Evolutionary conservation across 2,329 filamentous ascomycete genomes (phyloP), one percentile per base, ranked within the genome.

Genomic region (Neonectria ditissima): DNA sequence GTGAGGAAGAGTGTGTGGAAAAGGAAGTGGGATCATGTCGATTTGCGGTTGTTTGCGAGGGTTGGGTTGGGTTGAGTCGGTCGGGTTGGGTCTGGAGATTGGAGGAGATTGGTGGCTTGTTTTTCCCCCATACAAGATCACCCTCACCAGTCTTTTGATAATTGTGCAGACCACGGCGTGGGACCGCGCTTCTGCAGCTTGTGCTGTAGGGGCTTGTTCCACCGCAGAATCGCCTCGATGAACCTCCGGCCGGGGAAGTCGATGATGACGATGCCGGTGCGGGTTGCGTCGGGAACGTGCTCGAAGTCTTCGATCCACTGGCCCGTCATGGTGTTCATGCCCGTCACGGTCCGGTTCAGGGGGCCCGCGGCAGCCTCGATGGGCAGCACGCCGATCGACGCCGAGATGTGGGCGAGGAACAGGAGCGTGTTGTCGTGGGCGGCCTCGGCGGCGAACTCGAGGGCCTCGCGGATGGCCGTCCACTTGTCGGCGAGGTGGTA

Each of bases 271-370:
- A 85, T 74, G 11, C 83, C 83, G 1, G 81, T 79, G 24, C 79
- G 74, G 9, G 75, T 74, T 4, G 70, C 73, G 4, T 70, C 73
- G 5, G 68, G 59, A 9, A 67, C 69, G 6, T 69, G 59, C 22
- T 71, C 70, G 32, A 71, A 74, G 41, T 78, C 73, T 32, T 75
- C 71, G 39, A 84, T 74, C 79, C 80, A 84, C 65, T 74, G 73
- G 32, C 82, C 82, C 34, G 82, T 83, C 74, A 80, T 78, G 66
- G 84, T 82, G 59, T 85, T 85, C 77, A 85, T 83, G 28, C 83
- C 83, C n/a, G 70, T 68, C 4, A 83, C 75, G 16, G 76, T 77
- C 44, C 75, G 73, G 66, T 83, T 80, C 55, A 70, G 68, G n/a
- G 81, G 78, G 0, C 83, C 83, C 0, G 83, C 83, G 11, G 83